These are phyloP conservation scores for Nakazawaea populi DNA, from an alignment of 805 yeast genomes.

Conservation along the genomic window DNA sequence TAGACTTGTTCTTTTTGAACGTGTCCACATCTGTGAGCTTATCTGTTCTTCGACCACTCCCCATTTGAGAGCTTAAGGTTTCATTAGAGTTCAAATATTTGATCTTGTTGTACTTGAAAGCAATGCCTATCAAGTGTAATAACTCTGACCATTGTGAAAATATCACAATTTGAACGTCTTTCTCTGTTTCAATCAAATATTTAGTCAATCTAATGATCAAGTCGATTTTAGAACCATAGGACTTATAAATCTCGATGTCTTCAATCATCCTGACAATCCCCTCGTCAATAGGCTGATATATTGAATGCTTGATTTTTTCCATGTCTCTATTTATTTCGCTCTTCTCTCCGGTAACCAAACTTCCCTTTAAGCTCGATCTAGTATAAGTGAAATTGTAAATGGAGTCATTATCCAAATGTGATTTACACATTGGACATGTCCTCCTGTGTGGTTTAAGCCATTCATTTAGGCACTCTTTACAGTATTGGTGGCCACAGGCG, in stretches of 20 bases:
- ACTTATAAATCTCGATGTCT: constrained; percentile 33
- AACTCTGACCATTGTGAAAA: constrained; percentile 89
- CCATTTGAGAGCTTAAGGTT: constrained; percentile 23
- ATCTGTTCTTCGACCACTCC: constrained; percentile 22
- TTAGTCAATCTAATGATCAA: constrained; percentile 68
- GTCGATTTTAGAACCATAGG: constrained; percentile 85
- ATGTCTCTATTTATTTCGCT: constrained; percentile 13
- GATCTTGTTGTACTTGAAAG: constrained; percentile 56
- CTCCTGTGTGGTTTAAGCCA: constrained; percentile 56
- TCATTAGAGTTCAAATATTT: constrained; percentile 47
- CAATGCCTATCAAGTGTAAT: constrained; percentile 57
- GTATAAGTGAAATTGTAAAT: constrained; percentile 66
- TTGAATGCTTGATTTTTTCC: constrained; percentile 30
- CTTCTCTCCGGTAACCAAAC: constrained; percentile 28
- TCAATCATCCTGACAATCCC: constrained; percentile 39
- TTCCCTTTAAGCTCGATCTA: constrained; percentile 44
- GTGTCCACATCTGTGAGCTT: constrained; percentile 38
- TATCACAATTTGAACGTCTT: constrained; percentile 70
- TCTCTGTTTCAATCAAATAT: constrained; percentile 53
- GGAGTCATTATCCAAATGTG: constrained; percentile 38
- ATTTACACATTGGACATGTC: constrained; percentile 81
- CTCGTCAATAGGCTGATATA: constrained; percentile 40
- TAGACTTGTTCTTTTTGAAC: constrained; percentile 52
- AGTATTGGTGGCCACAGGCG: constrained; percentile 89
- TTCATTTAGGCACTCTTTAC: constrained; percentile 68